Percentiles rank a stretch among this genome's conserved stretches.
These are phyloP conservation scores for Tetratostichococcus sp. DNA, from an alignment of 139 green algal species.

Conservation along the genomic window DNA sequence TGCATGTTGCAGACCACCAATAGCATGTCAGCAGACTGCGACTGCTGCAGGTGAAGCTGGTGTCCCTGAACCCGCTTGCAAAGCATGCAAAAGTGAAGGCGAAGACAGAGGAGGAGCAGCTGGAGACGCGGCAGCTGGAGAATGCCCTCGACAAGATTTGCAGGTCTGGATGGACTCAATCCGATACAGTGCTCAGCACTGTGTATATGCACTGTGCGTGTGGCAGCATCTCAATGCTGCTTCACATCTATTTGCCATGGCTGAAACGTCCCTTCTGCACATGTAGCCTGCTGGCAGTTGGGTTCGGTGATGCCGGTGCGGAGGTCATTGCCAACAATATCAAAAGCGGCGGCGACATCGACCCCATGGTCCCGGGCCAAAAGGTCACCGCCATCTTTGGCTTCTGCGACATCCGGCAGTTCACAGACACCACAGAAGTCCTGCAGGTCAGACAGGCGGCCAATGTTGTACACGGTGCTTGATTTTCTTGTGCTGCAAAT, in stretches of 20 bases:
- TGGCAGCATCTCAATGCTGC: too few species aligned
- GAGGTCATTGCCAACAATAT: slow-evolving; percentile 96
- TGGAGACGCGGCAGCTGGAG: slow-evolving; percentile 90
- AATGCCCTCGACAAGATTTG: slow-evolving; percentile 88
- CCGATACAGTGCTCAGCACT: neutral
- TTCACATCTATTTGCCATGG: too few species aligned
- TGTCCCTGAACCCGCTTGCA: slow-evolving; percentile 59
- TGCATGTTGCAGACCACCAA: too few species aligned
- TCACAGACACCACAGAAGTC: slow-evolving; percentile 95
- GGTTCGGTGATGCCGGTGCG: slow-evolving; percentile 89
- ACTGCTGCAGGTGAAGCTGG: slow-evolving; percentile 36
- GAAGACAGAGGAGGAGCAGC: slow-evolving; percentile 36
- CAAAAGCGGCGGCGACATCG: slow-evolving; percentile 79
- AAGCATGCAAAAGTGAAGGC: slow-evolving; percentile 18
- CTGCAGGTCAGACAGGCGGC: slow-evolving; percentile 41
- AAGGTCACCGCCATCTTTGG: slow-evolving; percentile 88
- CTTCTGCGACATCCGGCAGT: slow-evolving; percentile 96
- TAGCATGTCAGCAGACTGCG: too few species aligned
- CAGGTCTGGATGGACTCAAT: neutral
- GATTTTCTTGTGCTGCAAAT: too few species aligned
- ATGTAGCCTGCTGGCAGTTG: slow-evolving; percentile 75
- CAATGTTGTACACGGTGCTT: too few species aligned
- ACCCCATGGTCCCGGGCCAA: slow-evolving; percentile 89
- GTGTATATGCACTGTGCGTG: too few species aligned
- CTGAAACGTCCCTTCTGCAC: neutral